These are phyloP conservation scores for Phytophthora tentaculata DNA, from an alignment of 352 stramenopile genomes.

Conservation along the genomic window DNA sequence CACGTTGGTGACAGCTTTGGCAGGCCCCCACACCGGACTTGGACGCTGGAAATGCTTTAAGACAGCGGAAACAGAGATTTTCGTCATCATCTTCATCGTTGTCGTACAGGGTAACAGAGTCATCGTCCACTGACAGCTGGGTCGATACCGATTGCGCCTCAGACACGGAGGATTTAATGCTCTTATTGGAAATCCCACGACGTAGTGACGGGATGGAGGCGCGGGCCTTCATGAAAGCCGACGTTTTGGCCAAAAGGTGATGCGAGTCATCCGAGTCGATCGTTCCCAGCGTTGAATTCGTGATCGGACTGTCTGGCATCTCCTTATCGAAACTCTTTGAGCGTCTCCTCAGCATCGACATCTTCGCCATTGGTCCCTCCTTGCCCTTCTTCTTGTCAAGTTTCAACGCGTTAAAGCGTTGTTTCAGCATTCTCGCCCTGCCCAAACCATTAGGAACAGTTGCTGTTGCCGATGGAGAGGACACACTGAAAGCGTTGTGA, in stretches of 20 bases:
- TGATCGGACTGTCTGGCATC: slow-evolving; percentile 35
- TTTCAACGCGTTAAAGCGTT: slow-evolving; percentile 43
- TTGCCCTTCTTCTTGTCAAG: slow-evolving; percentile 46
- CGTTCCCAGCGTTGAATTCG: slow-evolving; percentile 24
- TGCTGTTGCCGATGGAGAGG: slow-evolving; percentile 27
- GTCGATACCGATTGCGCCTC: slow-evolving; percentile 24
- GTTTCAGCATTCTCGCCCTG: slow-evolving; percentile 52
- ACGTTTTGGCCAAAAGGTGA: slow-evolving; percentile 22
- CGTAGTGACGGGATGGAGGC: slow-evolving; percentile 40
- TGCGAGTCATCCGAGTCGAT: slow-evolving; percentile 30
- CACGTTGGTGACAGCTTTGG: slow-evolving; percentile 70
- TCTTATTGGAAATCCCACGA: slow-evolving; percentile 35
- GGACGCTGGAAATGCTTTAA: slow-evolving; percentile 40
- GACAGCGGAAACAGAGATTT: slow-evolving; percentile 70
- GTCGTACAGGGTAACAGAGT: slow-evolving; percentile 36
- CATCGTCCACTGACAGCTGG: slow-evolving; percentile 29
- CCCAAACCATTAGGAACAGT: slow-evolving; percentile 33
- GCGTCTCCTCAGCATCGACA: slow-evolving; percentile 41
- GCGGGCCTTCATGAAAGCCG: slow-evolving; percentile 38
- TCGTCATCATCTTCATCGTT: slow-evolving; percentile 59
- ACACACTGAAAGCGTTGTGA: slow-evolving; percentile 18
- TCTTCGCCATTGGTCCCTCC: slow-evolving; percentile 24
- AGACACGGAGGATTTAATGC: slow-evolving; percentile 16
- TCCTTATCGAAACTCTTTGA: slow-evolving; percentile 56
- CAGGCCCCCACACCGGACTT: slow-evolving; percentile 37